phyloP scores from a whole-genome alignment of 2,329 filamentous ascomycete genomes.

The Sclerotinia minor region DNA sequence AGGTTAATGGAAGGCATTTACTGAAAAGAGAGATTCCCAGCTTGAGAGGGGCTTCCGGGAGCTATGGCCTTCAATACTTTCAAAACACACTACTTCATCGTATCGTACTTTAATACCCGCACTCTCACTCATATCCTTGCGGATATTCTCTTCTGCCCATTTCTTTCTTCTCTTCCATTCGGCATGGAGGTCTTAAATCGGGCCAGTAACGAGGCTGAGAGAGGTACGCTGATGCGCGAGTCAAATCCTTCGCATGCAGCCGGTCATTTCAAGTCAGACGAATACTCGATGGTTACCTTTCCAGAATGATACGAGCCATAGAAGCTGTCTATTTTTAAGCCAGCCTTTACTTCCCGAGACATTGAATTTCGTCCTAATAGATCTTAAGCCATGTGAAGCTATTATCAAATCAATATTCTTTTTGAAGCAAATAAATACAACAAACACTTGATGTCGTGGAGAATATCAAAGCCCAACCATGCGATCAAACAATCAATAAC shows the following conservation, averaged over 20 bases:
- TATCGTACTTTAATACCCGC: neutral
- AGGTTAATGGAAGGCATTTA: constrained; percentile 34
- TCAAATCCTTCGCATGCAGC: neutral
- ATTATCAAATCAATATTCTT: neutral
- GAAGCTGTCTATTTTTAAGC: neutral
- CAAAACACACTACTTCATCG: neutral
- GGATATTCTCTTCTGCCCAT: neutral
- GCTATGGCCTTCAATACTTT: neutral
- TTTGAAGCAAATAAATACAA: neutral
- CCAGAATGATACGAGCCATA: neutral
- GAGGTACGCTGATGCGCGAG: neutral
- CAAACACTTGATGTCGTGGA: neutral
- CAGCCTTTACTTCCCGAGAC: neutral
- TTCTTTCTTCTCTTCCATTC: neutral
- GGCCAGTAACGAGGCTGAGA: neutral
- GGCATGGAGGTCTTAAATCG: neutral
- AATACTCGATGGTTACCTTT: too few species aligned
- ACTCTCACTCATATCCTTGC: neutral
- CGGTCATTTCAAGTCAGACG: too few species aligned
- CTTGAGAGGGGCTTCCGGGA: neutral
- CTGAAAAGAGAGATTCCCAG: constrained; percentile 40
- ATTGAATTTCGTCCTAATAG: neutral
- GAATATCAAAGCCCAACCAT: neutral
- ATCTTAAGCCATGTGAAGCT: neutral
- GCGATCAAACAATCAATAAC: neutral